These are phyloP conservation scores for Thraustochytrium sp. DNA, from an alignment of 352 stramenopile genomes.

Conservation along the genomic window DNA sequence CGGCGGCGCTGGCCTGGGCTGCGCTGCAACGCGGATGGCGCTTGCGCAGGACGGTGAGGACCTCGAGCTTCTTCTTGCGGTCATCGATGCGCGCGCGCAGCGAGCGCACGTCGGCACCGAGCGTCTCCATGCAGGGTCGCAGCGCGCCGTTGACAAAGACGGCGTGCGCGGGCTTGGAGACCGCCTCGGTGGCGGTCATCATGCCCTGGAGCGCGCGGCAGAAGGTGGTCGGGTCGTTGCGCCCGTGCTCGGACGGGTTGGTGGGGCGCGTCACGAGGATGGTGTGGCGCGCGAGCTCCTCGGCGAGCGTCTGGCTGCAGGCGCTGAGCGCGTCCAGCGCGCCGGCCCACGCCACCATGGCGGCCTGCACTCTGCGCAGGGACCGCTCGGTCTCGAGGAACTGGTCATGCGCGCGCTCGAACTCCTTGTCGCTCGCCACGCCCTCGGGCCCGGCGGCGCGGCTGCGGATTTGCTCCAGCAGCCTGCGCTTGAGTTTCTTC, in stretches of 20 bases:
- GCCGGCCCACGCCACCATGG: slow-evolving; percentile 31
- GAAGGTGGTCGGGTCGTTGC: background rate
- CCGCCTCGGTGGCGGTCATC: background rate
- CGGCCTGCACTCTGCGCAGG: background rate
- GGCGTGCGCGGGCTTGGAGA: background rate
- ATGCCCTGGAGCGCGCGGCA: slow-evolving; percentile 19
- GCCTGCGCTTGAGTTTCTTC: slow-evolving; percentile 22
- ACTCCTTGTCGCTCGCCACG: background rate
- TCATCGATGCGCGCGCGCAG: background rate
- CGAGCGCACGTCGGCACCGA: background rate
- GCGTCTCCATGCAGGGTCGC: background rate
- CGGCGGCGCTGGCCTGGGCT: background rate
- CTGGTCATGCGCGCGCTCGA: background rate
- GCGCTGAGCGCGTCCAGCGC: slow-evolving; percentile 9
- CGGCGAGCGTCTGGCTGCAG: slow-evolving; percentile 20
- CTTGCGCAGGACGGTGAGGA: background rate
- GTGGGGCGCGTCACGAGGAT: slow-evolving; percentile 20
- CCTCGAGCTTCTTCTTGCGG: slow-evolving; percentile 31
- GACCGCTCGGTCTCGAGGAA: background rate
- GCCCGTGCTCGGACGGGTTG: background rate
- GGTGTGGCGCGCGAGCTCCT: slow-evolving; percentile 38
- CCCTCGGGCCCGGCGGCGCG: background rate
- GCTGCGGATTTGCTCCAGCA: slow-evolving; percentile 28
- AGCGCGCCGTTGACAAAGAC: slow-evolving; percentile 13
- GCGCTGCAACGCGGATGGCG: background rate